Evolutionary conservation across 257 asterid genomes (phyloP).

Genomic region (Solanum acaule): DNA sequence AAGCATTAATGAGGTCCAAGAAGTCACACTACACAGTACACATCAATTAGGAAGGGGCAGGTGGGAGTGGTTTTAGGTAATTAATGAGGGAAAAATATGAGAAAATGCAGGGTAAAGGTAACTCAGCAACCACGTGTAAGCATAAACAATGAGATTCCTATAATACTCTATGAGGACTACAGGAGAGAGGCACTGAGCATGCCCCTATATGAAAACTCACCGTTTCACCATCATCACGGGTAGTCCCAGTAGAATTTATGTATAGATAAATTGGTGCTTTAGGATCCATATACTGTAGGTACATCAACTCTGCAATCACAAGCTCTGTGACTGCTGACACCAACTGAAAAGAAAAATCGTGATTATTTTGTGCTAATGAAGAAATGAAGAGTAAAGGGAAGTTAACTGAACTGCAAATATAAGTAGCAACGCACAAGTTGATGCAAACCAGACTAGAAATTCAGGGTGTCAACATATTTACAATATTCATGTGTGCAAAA

Average conservation of each 20-base stretch:
- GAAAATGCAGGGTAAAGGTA: background rate
- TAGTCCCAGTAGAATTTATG: constrained; percentile 94
- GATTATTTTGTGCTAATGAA: background rate
- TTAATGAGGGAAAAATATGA: background rate
- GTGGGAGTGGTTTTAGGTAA: background rate
- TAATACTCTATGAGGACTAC: background rate
- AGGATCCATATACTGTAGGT: constrained; percentile 85
- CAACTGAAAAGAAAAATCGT: constrained; percentile 41
- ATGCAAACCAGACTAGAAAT: background rate
- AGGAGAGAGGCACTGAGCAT: background rate
- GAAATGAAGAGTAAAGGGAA: background rate
- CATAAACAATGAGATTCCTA: background rate
- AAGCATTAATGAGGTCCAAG: background rate
- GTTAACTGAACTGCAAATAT: background rate
- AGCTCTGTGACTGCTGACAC: constrained; percentile 95
- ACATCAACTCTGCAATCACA: constrained; percentile 76
- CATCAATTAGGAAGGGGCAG: background rate
- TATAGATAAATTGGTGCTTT: constrained; percentile 73
- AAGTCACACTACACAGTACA: background rate
- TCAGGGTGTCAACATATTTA: background rate
- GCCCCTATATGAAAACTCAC: constrained; percentile 27
- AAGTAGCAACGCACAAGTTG: background rate
- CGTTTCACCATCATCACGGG: constrained; percentile 94
- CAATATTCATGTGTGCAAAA: background rate
- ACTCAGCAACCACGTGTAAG: background rate